Conservation (phyloP, 2,329 filamentous ascomycete genomes). For the Lanzia echinophila region DNA sequence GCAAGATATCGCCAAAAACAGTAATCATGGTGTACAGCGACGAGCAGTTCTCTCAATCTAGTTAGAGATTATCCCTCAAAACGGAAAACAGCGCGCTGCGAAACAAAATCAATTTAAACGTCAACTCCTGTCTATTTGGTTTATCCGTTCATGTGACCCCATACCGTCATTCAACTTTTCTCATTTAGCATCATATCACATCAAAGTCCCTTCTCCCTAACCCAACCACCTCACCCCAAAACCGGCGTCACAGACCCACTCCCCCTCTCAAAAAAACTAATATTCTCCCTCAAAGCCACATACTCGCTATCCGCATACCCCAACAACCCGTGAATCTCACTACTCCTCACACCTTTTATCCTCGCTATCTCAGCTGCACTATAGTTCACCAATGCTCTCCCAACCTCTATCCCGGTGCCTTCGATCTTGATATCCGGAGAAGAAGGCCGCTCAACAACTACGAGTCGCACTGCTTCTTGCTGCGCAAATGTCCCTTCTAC, state of each 20-base stretch:
- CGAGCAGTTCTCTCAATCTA: no score
- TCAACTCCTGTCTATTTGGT: no score
- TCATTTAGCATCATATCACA: background rate
- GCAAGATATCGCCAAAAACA: no score
- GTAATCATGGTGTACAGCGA: no score
- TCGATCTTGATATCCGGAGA: constrained; percentile 39
- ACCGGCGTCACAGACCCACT: constrained; percentile 21
- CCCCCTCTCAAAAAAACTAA: constrained; percentile 52
- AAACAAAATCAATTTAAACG: no score
- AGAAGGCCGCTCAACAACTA: constrained; percentile 60
- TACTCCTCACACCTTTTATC: constrained; percentile 79
- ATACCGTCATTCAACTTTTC: background rate
- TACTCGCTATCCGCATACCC: constrained; percentile 96
- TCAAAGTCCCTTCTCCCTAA: background rate
- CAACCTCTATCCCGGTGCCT: constrained; percentile 62
- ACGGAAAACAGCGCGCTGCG: no score
- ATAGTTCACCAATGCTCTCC: constrained; percentile 87
- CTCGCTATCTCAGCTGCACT: constrained; percentile 74
- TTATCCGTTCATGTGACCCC: no score
- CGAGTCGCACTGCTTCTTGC: constrained; percentile 83
- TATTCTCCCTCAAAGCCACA: constrained; percentile 80
- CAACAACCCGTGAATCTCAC: constrained; percentile 70
- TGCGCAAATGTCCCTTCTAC: constrained; percentile 85
- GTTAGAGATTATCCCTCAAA: no score
- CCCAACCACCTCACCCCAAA: background rate